Evolutionary conservation across 139 green algal genomes (phyloP).

Genomic region (Micromonas pusilla): DNA sequence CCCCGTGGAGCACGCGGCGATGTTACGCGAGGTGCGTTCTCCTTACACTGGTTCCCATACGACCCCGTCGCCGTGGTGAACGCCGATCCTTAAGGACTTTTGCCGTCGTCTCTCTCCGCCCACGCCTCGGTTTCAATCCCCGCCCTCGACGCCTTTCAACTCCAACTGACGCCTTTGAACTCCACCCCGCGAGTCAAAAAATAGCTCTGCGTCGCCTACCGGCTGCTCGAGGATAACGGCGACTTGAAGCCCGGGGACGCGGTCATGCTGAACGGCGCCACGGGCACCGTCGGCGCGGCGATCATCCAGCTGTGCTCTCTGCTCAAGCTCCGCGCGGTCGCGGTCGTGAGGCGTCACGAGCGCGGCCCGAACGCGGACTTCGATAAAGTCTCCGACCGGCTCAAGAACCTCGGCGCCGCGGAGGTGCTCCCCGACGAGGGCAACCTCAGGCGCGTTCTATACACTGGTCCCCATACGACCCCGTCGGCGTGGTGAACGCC

Average conservation of each 20-base stretch:
- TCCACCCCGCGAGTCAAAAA: no score
- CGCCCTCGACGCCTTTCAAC: no score
- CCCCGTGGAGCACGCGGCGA: slow-evolving; percentile 33
- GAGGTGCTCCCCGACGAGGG: slow-evolving; percentile 57
- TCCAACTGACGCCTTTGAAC: no score
- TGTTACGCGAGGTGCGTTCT: slow-evolving; percentile 56
- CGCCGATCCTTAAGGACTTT: no score
- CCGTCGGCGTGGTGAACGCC: no score
- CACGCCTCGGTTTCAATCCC: no score
- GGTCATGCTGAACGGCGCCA: slow-evolving; percentile 82
- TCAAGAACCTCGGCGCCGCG: slow-evolving; percentile 56
- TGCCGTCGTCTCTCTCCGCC: no score
- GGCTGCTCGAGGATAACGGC: slow-evolving; percentile 68
- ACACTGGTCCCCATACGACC: no score
- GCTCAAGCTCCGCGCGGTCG: slow-evolving; percentile 56
- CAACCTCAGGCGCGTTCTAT: no score
- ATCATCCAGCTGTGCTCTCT: slow-evolving; percentile 76
- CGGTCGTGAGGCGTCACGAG: slow-evolving; percentile 12
- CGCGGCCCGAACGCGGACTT: background rate
- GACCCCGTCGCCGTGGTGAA: no score
- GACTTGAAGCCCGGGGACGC: slow-evolving; percentile 74
- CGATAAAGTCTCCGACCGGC: slow-evolving; percentile 20
- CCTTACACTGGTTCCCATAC: no score
- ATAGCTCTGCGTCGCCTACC: slow-evolving; percentile 73
- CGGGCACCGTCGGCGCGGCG: slow-evolving; percentile 63